Percentiles rank a stretch among this genome's conserved stretches.
phyloP scores from a whole-genome alignment of 371 early-diverging fungal species.

The Amoeboaphelidium occidentale region DNA sequence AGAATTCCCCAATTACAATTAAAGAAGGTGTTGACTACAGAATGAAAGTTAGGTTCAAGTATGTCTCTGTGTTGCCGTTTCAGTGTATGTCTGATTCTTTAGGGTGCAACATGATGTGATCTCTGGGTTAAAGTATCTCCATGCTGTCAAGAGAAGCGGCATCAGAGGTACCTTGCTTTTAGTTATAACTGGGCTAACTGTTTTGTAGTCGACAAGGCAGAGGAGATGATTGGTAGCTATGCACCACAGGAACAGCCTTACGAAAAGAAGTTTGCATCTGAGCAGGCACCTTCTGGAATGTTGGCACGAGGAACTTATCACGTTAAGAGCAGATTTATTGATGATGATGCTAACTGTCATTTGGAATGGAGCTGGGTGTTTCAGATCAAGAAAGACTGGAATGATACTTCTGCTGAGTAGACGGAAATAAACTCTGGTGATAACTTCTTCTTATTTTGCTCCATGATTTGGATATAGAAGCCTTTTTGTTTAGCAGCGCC shows the following conservation, averaged over 20 bases:
- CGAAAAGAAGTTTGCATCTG: slow-evolving; percentile 32
- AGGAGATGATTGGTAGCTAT: slow-evolving; percentile 88
- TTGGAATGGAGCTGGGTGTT: slow-evolving; percentile 37
- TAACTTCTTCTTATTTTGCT: no score
- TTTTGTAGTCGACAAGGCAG: slow-evolving; percentile 51
- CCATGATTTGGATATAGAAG: background rate
- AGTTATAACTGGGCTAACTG: background rate
- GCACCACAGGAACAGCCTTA: slow-evolving; percentile 45
- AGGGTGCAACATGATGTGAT: slow-evolving; percentile 83
- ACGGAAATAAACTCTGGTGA: no score
- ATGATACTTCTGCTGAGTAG: slow-evolving; percentile 2
- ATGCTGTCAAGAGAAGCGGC: slow-evolving; percentile 68
- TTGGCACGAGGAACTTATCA: slow-evolving; percentile 70
- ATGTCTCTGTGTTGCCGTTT: background rate
- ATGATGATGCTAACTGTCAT: slow-evolving; percentile 29
- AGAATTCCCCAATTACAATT: slow-evolving; percentile 48
- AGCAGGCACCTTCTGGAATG: slow-evolving; percentile 77
- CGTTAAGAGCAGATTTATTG: slow-evolving; percentile 32
- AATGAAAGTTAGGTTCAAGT: slow-evolving; percentile 71
- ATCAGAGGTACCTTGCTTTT: slow-evolving; percentile 25
- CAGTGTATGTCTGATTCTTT: background rate
- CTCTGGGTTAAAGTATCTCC: slow-evolving; percentile 79
- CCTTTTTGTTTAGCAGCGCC: background rate
- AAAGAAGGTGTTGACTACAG: slow-evolving; percentile 87
- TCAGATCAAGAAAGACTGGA: slow-evolving; percentile 43